Evolutionary conservation across 129 eudicot species (phyloP).

Genomic region (Arctium minus): DNA sequence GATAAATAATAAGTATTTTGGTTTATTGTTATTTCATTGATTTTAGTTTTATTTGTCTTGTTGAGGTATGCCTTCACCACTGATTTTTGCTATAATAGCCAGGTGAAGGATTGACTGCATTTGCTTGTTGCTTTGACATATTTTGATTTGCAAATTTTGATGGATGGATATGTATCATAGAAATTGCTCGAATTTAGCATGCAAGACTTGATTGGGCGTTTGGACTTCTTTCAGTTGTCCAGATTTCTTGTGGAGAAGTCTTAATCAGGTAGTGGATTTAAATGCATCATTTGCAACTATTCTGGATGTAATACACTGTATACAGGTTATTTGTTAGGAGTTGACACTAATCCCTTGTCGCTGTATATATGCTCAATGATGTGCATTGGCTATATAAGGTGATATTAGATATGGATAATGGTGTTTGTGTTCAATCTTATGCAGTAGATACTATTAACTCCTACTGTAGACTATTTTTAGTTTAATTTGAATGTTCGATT

Average conservation of each 20-base stretch:
- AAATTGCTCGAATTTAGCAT: slow-evolving; percentile 2
- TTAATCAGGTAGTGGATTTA: neutral
- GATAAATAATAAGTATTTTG: neutral
- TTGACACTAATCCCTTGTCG: neutral
- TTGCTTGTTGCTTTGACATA: neutral
- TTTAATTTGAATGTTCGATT: neutral
- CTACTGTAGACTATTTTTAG: neutral
- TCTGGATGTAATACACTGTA: neutral
- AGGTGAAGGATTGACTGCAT: slow-evolving; percentile 2
- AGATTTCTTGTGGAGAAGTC: neutral
- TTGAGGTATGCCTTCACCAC: neutral
- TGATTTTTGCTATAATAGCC: neutral
- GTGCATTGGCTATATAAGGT: neutral
- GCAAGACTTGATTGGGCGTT: neutral
- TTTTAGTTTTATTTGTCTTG: neutral
- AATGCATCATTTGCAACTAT: neutral
- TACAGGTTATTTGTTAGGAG: neutral
- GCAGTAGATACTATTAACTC: neutral
- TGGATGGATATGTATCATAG: slow-evolving; percentile 1
- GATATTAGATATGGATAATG: neutral
- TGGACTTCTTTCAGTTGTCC: neutral
- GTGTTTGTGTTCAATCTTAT: neutral
- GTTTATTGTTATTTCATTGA: neutral
- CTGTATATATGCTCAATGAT: neutral
- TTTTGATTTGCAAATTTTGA: neutral